Evolutionary conservation across 139 green algal species (phyloP), one percentile per base, ranked within the genome.

Genomic region (Chlorokybus atmophyticus): DNA sequence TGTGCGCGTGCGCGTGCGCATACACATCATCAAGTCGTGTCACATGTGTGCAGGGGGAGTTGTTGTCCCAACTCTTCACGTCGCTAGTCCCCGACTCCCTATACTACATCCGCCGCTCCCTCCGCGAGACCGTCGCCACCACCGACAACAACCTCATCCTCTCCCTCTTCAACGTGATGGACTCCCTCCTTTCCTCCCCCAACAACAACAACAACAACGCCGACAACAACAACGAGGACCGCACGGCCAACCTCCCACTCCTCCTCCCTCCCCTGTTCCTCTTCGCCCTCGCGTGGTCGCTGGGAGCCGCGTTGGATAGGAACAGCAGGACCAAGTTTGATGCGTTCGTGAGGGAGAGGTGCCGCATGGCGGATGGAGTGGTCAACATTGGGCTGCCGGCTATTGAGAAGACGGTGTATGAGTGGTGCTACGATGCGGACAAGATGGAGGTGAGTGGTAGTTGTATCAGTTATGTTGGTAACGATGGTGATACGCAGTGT

Each of bases 121-220:
- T 86, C 19, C 76, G 78, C 55, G 83, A 92, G 66, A 86, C 80
- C 8, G 80, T 92, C 4, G 50, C 64, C 26, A 88, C 82, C 1
- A 73, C 77, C 27, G 30, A 19, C 67, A 71, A 77, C 64, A 81
- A 80, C 62, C 69, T 92, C 35, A 67, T 84, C 3, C 40, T 58
- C 0, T 75, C 60, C 26, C 78, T 75, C 57, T 90, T 87, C 68
- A 78, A 74, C 29, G 42, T 90, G 2, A 85, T 89, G 79, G 76
- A 82, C 61, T 47, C 76, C 0, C 54, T 89, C 27, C 26, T 83
- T 17, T 10, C 35, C 10, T 10, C 10, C 35, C 35, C 10, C 35
- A 10, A 44, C 35, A 10, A 44, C 35, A 10, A 14, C 35, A 14
- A 21, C 35, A 44, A 44, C 10, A 10, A 44, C 35, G 14, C 10